Base-by-base conservation (phyloP, 768 basidiomycete species). In the Tulasnella sp. region DNA sequence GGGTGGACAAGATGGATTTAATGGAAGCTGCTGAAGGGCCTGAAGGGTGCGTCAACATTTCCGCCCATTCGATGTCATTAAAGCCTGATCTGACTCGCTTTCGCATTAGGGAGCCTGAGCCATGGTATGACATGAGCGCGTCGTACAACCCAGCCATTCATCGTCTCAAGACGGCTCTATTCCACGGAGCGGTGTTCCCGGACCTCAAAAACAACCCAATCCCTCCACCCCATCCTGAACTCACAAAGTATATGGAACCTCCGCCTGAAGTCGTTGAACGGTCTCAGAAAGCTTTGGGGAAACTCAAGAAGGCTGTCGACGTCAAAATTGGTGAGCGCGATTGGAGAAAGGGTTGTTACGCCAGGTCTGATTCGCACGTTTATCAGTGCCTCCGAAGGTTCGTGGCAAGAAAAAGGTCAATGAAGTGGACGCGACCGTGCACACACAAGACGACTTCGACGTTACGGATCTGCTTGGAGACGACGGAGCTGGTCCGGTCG, bases 121-220 rank as follows among this genome's bases (percentile, higher is more conserved):
- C 89, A 3, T 98, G 94, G 94, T 96, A 90, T 77, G 87, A 90
- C 72, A 84, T 89, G 0, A 81, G 83, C 3, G 80, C 88, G 1
- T 92, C 95, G 0, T 97, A 86, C 79, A 97, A 96, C 76, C 95
- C 96, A 1, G 87, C 91, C 3, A 83, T 97, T 37, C 95, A 99
- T 77, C 89, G 95, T 67, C 85, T 89, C 72, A 96, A 95, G 79
- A 94, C 97, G 82, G 95, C 95, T 14, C 87, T 94, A 76, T 92
- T 96, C 80, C 95, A 97, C 77, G 86, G 86, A 67, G 94, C 94
- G 1, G 84, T 93, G 11, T 88, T 90, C 22, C 81, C 86, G 1
- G 91, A 97, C 77, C 79, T 95, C n/a, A 79, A 83, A 26, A 83
- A 83, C 7, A 83, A 92, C 71, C 93, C 94, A 0, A 84, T 96